Evolutionary conservation across 441 rosid species (phyloP).

Genomic region (Erodium chrysanthum): DNA sequence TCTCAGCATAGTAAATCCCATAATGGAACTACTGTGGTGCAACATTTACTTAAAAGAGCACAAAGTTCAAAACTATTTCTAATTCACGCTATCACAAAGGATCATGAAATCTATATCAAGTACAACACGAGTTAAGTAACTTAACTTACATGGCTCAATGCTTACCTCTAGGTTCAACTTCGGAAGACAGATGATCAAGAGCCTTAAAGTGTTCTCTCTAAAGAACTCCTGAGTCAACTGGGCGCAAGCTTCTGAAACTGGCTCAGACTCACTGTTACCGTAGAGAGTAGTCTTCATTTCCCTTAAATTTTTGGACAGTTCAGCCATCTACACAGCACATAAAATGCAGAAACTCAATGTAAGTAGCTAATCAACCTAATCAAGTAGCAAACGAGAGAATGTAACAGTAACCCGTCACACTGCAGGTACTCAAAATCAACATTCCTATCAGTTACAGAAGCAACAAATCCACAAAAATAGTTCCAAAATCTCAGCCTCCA

Average conservation of each 20-base stretch:
- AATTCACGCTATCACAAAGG: too few relatives aligned
- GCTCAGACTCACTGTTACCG: constrained; percentile 89
- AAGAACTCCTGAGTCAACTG: constrained; percentile 89
- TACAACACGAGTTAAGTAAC: background rate
- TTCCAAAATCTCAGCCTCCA: background rate
- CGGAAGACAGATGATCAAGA: constrained; percentile 69
- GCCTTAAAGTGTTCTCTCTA: constrained; percentile 61
- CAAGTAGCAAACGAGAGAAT: background rate
- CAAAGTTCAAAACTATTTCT: background rate
- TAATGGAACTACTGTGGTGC: constrained; percentile 5
- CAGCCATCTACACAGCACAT: constrained; percentile 44
- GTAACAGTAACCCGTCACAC: background rate
- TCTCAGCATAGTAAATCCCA: background rate
- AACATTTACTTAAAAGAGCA: background rate
- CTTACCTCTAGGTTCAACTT: constrained; percentile 76
- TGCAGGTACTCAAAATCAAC: background rate
- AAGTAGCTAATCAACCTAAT: background rate
- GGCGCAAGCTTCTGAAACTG: constrained; percentile 77
- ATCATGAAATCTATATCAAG: background rate
- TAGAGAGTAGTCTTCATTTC: constrained; percentile 80
- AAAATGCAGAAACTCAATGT: background rate
- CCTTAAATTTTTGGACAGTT: constrained; percentile 58
- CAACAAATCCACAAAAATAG: background rate
- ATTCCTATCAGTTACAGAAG: background rate
- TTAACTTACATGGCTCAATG: background rate